Percentiles rank a stretch among this genome's conserved stretches.
Conservation (phyloP, 2,329 filamentous ascomycete genomes). For the Aschersonia sp. region DNA sequence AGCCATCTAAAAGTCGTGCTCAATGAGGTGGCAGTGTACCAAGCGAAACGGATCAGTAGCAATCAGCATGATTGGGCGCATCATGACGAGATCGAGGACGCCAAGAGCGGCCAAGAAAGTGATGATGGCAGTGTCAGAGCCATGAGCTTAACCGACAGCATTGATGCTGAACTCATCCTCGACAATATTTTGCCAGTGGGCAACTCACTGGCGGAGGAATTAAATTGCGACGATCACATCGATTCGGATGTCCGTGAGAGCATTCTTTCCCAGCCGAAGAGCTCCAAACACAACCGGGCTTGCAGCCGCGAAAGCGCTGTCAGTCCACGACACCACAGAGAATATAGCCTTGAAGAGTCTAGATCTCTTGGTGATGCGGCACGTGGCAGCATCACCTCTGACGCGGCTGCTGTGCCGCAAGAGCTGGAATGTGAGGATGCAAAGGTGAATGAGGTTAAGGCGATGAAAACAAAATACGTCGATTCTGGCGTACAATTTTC, state of each 20-base stretch:
- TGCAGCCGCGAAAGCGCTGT: constrained; percentile 43
- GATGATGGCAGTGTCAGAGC: constrained; percentile 60
- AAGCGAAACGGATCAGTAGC: constrained; percentile 35
- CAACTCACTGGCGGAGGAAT: constrained; percentile 76
- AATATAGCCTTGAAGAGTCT: constrained; percentile 44
- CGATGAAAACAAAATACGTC: constrained; percentile 40
- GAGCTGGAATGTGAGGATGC: constrained; percentile 40
- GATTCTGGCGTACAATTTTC: constrained; percentile 74
- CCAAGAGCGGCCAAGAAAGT: constrained; percentile 47
- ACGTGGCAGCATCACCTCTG: constrained; percentile 34
- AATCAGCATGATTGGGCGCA: constrained; percentile 18
- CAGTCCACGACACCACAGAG: constrained; percentile 34
- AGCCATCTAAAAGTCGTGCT: constrained; percentile 69
- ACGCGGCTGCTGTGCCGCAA: constrained; percentile 39
- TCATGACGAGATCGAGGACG: constrained; percentile 40
- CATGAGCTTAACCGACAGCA: constrained; percentile 57
- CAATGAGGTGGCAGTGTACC: constrained; percentile 66
- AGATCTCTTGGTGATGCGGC: constrained; percentile 39
- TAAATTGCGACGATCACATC: constrained; percentile 67
- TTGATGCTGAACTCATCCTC: constrained; percentile 59
- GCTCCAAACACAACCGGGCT: constrained; percentile 33
- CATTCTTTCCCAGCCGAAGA: constrained; percentile 32
- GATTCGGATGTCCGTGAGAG: constrained; percentile 58
- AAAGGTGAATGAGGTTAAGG: constrained; percentile 17
- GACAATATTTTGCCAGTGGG: constrained; percentile 44